Conservation (phyloP, 108 stramenopile genomes). For the Pseudonitzschia pungens region DNA sequence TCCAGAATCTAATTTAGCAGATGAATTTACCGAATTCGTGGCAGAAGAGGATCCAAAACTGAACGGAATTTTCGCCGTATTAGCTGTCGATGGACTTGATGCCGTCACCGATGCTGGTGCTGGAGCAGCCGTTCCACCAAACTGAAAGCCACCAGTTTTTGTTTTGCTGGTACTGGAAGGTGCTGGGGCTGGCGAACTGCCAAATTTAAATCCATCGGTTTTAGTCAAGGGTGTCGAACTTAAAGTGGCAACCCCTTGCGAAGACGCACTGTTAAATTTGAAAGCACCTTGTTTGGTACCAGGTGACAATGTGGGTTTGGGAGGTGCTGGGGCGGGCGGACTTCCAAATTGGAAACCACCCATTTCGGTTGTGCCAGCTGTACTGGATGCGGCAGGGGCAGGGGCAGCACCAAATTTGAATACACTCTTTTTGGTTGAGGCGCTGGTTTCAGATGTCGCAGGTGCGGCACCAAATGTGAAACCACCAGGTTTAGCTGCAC, state of each 20-base stretch:
- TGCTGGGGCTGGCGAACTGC: background rate
- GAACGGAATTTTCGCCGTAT: background rate
- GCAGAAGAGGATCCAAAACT: constrained; percentile 11
- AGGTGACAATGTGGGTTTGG: background rate
- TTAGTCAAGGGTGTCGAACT: constrained; percentile 7
- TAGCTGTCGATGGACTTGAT: background rate
- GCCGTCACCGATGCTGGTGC: background rate
- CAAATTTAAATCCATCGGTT: constrained; percentile 7
- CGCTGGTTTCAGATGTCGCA: background rate
- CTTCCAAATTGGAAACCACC: constrained; percentile 21
- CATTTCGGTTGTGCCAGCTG: background rate
- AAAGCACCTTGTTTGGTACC: constrained; percentile 8
- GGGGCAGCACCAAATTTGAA: constrained; percentile 24
- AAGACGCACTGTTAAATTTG: background rate
- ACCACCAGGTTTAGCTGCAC: background rate
- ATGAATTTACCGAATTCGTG: constrained; percentile 6
- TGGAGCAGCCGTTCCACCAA: constrained; percentile 19
- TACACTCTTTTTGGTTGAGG: constrained; percentile 3
- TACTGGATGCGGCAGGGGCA: background rate
- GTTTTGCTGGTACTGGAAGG: background rate
- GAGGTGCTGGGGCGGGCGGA: background rate
- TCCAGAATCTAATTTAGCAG: constrained; percentile 16
- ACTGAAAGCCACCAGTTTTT: constrained; percentile 24
- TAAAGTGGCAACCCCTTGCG: background rate
- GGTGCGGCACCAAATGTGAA: background rate